Percentiles rank a stretch among this genome's conserved stretches.
Evolutionary conservation across 2,329 filamentous ascomycete genomes (phyloP).

Genomic region (Hypoxylon sp.): DNA sequence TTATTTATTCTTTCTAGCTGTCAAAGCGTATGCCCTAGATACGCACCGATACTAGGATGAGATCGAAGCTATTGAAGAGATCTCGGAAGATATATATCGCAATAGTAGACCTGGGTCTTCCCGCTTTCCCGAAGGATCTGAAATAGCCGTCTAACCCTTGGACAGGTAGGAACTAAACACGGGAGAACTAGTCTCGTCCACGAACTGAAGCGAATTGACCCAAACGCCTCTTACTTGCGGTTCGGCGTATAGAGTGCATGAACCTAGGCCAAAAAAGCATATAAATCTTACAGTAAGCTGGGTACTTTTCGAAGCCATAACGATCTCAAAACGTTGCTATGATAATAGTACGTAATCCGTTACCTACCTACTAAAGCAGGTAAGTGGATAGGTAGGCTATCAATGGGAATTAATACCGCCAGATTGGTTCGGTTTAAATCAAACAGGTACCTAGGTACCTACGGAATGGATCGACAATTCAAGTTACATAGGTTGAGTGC

Average conservation of each 20-base stretch:
- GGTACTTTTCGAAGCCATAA: background rate
- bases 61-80: background rate
- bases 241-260: background rate
- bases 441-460: too few relatives aligned
- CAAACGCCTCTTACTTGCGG: background rate
- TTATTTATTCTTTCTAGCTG: background rate
- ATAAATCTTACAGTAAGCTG: background rate
- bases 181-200: background rate
- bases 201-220: background rate
- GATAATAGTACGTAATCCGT: background rate
- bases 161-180: background rate
- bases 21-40: background rate
- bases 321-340: background rate
- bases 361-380: too few relatives aligned
- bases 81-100: background rate
- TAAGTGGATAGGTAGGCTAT: background rate
- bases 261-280: background rate
- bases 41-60: background rate
- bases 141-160: background rate
- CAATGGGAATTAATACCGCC: background rate
- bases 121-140: background rate
- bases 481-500: too few relatives aligned
- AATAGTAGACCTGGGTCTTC: background rate
- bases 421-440: background rate
- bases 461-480: too few relatives aligned